Base-by-base conservation (phyloP, 2,329 filamentous ascomycete genomes). In the Clonostachys byssicola region DNA sequence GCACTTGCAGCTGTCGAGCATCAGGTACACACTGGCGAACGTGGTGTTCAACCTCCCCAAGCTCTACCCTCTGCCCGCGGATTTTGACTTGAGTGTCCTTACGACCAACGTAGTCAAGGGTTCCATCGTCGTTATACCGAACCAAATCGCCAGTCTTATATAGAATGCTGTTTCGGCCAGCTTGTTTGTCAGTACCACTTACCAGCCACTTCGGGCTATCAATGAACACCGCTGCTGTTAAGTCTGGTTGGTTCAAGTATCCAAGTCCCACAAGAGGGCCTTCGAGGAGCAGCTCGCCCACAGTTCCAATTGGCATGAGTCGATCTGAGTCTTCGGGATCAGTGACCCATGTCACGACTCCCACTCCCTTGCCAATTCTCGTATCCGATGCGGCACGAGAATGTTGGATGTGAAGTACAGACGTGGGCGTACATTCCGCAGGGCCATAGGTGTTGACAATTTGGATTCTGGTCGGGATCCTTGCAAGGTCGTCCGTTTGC, bases 131-230 rank as follows among this genome's bases (percentile, higher is more conserved):
- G 10, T 95, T 77, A 67, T 96, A 79, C 17, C 89, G 77, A 0
- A 90, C 92, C 56, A 89, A 74, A 57, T 96, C 91, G 1, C 92
- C 91, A 34, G 86, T 91, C 14, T 88, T 80, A 59, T 95, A 96
- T 1, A 96, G 66, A 2, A 83, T 80, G 2, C 91, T 90, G 60
- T 82, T 18, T 16, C 46, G 43, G 35, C 45, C 36, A 12, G 59
- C 56, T 34, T 42, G 30, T 12, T 60, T 57, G 10, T 49, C 47
- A n/a, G 53, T 53, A 6, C 41, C 40, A 34, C 33, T 43, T 61
- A 50, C 67, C 64, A 40, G 12, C 48, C 35, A 86, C 1, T 60
- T 51, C 0, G 83, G 75, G 57, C 94, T 86, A 1, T 81, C 53
- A 43, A 83, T 70, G 51, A 82, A 83, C 0, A 66, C 67, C 20